Evolutionary conservation across 192 early-diverging fungal species (phyloP).

Genomic region (Endogone sp.): DNA sequence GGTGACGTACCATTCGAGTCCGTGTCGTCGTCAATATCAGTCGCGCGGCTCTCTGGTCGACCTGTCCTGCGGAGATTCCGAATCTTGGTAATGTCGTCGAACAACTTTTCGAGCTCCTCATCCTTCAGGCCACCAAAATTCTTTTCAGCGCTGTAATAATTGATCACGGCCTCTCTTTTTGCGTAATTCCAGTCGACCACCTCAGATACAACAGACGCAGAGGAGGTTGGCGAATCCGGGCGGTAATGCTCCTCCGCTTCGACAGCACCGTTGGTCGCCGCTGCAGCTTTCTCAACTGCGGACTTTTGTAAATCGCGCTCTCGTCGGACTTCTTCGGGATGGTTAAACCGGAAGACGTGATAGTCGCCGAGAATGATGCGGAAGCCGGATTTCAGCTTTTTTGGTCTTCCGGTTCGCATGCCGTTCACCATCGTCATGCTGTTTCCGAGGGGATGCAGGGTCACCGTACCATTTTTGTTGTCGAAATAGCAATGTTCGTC

Average conservation of each 20-base stretch:
- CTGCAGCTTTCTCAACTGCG: constrained; percentile 7
- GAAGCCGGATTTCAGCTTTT: constrained; percentile 62
- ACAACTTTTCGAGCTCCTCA: constrained; percentile 50
- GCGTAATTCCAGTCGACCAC: constrained; percentile 77
- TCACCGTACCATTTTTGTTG: constrained; percentile 53
- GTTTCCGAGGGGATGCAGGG: constrained; percentile 52
- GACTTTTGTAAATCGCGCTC: constrained; percentile 47
- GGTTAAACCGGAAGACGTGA: constrained; percentile 82
- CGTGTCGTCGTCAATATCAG: constrained; percentile 1
- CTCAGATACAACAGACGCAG: constrained; percentile 41
- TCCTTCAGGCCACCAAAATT: constrained; percentile 52
- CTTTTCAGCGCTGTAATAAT: constrained; percentile 30
- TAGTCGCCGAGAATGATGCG: constrained; percentile 77
- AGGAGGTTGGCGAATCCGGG: constrained; percentile 32
- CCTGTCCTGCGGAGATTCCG: constrained; percentile 39
- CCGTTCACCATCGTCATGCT: constrained; percentile 79
- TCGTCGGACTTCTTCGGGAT: constrained; percentile 75
- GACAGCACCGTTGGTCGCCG: constrained; percentile 11
- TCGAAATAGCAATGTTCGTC: constrained; percentile 64
- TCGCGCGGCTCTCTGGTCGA: constrained; percentile 43
- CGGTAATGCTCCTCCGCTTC: constrained; percentile 20
- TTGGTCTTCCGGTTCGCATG: constrained; percentile 51
- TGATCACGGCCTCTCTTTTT: constrained; percentile 61
- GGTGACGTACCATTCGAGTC: neutral
- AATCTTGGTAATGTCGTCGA: constrained; percentile 55